These are phyloP conservation scores for Aspergillus avenaceus DNA, from an alignment of 495 filamentous ascomycete genomes.

Conservation along the genomic window DNA sequence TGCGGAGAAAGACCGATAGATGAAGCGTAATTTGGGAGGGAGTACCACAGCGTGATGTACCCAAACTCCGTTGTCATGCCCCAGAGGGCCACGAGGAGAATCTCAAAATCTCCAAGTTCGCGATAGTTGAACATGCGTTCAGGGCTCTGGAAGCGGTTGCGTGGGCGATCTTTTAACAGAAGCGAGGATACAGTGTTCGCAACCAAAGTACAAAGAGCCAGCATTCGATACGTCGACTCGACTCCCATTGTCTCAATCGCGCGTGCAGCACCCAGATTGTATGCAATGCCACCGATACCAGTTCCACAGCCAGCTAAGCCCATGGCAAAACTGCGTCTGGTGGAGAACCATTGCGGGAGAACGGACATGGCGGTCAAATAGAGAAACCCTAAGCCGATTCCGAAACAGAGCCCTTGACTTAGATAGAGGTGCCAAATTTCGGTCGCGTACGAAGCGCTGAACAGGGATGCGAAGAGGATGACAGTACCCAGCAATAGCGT, in stretches of 20 bases:
- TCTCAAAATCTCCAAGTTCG: conserved; percentile 51
- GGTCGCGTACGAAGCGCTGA: conserved; percentile 57
- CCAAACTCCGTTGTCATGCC: conserved; percentile 63
- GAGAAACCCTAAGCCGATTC: conserved; percentile 66
- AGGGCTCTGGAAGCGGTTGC: conserved; percentile 37
- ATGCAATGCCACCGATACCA: conserved; percentile 65
- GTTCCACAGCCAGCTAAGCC: conserved; percentile 63
- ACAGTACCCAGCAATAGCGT: conserved; percentile 52
- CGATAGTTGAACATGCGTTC: conserved; percentile 46
- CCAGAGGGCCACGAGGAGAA: conserved; percentile 57
- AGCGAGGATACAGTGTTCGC: conserved; percentile 56
- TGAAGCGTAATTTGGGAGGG: conserved; percentile 65
- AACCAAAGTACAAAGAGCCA: conserved; percentile 56
- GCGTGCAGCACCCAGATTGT: conserved; percentile 26
- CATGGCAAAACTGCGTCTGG: conserved; percentile 52
- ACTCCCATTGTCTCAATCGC: conserved; percentile 55
- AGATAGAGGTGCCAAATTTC: conserved; percentile 67
- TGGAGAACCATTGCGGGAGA: conserved; percentile 68
- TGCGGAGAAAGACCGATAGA: conserved; percentile 56
- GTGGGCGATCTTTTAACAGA: conserved; percentile 53
- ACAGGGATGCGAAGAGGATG: conserved; percentile 49
- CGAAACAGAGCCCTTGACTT: conserved; percentile 67
- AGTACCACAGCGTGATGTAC: conserved; percentile 69
- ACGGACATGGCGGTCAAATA: conserved; percentile 58
- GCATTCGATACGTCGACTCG: conserved; percentile 64